Conservation (phyloP, 108 stramenopile species). For the Fragilariopsis cylindrus region DNA sequence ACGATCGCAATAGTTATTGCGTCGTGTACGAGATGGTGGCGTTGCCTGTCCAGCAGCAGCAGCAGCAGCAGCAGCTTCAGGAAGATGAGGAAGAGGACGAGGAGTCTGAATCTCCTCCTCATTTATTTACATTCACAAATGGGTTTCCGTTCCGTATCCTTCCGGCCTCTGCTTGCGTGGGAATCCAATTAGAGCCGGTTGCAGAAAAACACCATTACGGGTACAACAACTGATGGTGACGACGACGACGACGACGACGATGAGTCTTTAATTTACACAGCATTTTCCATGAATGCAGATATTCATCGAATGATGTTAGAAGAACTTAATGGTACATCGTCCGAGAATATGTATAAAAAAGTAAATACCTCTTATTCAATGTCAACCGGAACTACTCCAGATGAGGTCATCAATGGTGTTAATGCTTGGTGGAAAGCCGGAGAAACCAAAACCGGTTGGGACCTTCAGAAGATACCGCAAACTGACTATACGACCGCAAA, state of each 20-base stretch:
- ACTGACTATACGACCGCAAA: not conserved
- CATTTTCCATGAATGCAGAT: not conserved
- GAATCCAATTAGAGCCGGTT: not conserved
- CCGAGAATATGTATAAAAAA: not conserved
- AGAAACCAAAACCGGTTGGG: constrained; percentile 15
- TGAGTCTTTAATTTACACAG: not conserved
- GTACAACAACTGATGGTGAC: not conserved
- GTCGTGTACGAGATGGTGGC: not conserved
- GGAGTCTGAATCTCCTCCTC: not conserved
- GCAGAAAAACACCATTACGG: not conserved
- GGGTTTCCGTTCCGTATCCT: constrained; percentile 8
- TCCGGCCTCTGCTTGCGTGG: not conserved
- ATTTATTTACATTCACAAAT: not conserved
- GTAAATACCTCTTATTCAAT: no score
- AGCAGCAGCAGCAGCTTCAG: not conserved
- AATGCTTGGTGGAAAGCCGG: constrained; percentile 12
- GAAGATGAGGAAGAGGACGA: not conserved
- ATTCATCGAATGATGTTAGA: not conserved
- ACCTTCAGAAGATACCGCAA: not conserved
- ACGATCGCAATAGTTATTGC: not conserved
- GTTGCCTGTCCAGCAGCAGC: not conserved
- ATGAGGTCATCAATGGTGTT: not conserved
- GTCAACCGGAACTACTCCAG: no score
- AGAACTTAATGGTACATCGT: not conserved
- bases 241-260: not conserved